Evolutionary conservation across 331 rosid species (phyloP), one percentile per base, ranked within the genome.

Genomic region (Quercus lobata): DNA sequence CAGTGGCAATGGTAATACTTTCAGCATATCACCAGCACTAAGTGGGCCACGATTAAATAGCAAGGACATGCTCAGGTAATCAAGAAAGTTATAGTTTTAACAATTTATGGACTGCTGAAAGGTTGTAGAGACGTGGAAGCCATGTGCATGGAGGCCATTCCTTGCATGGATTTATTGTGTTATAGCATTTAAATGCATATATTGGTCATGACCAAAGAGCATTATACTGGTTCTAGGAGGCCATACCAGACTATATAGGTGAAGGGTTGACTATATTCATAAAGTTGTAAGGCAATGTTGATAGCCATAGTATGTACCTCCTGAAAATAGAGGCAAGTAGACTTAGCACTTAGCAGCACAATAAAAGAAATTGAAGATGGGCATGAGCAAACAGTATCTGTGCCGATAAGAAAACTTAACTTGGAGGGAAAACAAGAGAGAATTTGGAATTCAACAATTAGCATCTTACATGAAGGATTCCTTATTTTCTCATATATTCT

Each of bases 41-140:
- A 94, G 96, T 30, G 90, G 96, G 57, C 98, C 85, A 62, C 83
- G 85, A 83, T 84, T 92, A 80, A 88, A 25, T 4, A 41, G 63
- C 65, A 87, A 88, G 73, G 97, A 92, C 91, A 95, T 92, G 97
- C 98, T 90, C 86, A 89, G 97, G 93, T 95, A 88, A 87, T 77
- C 57, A 77, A 85, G 57, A 81, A 77, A 34, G 72, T 19, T 7
- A 4, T 7, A 6, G 78, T 60, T 37, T 57, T 56, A 74, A 65
- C 55, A 37, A n/a, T 80, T 76, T 86, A 62, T 72, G 22, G 70
- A 53, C 55, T 35, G 24, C 79, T 56, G 80, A 21, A 61, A 52
- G 76, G 25, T 71, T 62, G 74, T 69, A 68, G 46, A 49, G 71
- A 74, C 41, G 18, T 79, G 52, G 81, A 83, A 71, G 73, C 78